A percentile compares a stretch with the other conserved stretches of the same genome.
Evolutionary conservation across 2,329 filamentous ascomycete species (phyloP).

Genomic region (Talaromyces funiculosus): DNA sequence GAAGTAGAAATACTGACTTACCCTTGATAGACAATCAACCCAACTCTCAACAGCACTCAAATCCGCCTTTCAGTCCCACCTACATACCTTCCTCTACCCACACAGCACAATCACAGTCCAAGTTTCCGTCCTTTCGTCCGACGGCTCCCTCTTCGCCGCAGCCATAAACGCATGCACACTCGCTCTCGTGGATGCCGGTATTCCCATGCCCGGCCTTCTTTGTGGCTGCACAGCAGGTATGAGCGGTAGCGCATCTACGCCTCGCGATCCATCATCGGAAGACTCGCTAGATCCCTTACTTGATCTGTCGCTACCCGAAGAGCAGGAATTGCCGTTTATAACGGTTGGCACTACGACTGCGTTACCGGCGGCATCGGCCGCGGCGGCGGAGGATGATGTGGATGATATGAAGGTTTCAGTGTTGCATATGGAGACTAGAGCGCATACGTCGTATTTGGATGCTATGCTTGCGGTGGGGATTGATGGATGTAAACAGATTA

Average conservation of each 20-base stretch:
- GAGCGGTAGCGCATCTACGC: conserved; percentile 43
- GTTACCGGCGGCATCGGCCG: conserved; percentile 49
- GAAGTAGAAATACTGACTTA: neutral
- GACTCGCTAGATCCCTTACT: conserved; percentile 41
- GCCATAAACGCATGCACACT: conserved; percentile 88
- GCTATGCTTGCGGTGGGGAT: conserved; percentile 89
- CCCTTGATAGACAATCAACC: conserved; percentile 59
- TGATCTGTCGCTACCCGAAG: conserved; percentile 41
- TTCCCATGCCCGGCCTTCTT: conserved; percentile 91
- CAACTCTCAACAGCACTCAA: conserved; percentile 60
- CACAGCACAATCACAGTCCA: conserved; percentile 78
- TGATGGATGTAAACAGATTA: conserved; percentile 83
- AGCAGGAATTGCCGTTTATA: conserved; percentile 76
- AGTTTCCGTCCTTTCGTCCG: conserved; percentile 81
- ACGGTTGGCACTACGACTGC: conserved; percentile 66
- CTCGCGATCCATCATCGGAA: conserved; percentile 27
- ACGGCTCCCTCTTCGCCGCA: conserved; percentile 83
- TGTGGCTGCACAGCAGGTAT: conserved; percentile 80
- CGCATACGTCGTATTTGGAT: conserved; percentile 74
- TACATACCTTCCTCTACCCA: conserved; percentile 85
- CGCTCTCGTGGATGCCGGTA: conserved; percentile 86
- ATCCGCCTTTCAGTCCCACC: conserved; percentile 66
- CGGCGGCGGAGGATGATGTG: conserved; percentile 18
- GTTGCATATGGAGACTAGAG: conserved; percentile 77
- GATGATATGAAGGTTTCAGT: conserved; percentile 60